Evolutionary conservation across 441 rosid genomes (phyloP).

Genomic region (Croton laevigatus): DNA sequence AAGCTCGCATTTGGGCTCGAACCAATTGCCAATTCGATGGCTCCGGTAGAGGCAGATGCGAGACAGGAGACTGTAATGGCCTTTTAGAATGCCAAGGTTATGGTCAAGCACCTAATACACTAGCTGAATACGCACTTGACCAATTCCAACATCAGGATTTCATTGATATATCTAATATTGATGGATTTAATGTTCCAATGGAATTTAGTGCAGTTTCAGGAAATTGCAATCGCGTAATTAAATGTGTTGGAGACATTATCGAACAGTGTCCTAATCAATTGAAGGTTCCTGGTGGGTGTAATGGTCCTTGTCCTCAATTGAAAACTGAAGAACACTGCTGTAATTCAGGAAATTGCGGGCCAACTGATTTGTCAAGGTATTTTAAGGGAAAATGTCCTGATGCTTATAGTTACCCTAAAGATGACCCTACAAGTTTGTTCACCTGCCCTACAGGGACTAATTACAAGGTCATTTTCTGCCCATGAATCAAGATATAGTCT

Average conservation of each 20-base stretch:
- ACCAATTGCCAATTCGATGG: slow-evolving; percentile 48
- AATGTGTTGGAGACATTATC: slow-evolving; percentile 37
- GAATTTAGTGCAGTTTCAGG: slow-evolving; percentile 31
- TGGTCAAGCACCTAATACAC: slow-evolving; percentile 52
- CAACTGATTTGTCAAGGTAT: slow-evolving; percentile 32
- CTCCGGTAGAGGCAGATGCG: slow-evolving; percentile 42
- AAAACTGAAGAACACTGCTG: slow-evolving; percentile 49
- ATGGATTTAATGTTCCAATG: slow-evolving; percentile 63
- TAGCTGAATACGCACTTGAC: slow-evolving; percentile 46
- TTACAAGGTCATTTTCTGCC: slow-evolving; percentile 36
- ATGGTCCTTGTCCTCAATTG: slow-evolving; percentile 44
- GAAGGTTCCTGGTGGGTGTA: slow-evolving; percentile 44
- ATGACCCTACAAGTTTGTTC: slow-evolving; percentile 41
- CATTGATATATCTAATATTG: slow-evolving; percentile 50
- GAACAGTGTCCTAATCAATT: slow-evolving; percentile 42
- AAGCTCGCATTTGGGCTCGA: slow-evolving; percentile 56
- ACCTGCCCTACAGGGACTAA: slow-evolving; percentile 43
- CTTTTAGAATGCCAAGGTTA: slow-evolving; percentile 39
- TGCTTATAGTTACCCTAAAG: slow-evolving; percentile 61
- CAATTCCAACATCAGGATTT: slow-evolving; percentile 40
- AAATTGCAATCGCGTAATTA: slow-evolving; percentile 24
- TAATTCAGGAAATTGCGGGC: slow-evolving; percentile 24
- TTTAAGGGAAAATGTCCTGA: slow-evolving; percentile 50
- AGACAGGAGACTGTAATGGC: slow-evolving; percentile 52
- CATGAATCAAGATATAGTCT: neutral